These are phyloP conservation scores for Pseudogymnoascus sp. DNA, from an alignment of 2,329 filamentous ascomycete species.

Conservation along the genomic window DNA sequence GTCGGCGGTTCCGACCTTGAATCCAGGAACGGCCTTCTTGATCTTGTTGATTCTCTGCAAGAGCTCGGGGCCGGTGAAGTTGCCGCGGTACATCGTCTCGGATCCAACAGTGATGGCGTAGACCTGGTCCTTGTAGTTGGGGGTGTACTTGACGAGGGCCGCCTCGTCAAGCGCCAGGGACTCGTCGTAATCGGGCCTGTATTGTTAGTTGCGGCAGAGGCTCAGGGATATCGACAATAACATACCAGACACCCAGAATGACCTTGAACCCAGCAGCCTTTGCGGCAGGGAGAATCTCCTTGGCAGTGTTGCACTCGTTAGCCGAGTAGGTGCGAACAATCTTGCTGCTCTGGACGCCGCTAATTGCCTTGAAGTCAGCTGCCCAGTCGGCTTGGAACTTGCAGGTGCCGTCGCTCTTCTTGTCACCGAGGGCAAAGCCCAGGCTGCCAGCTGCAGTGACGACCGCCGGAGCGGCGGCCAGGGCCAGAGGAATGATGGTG, in stretches of 20 bases:
- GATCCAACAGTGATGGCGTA: conserved; percentile 64
- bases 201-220: background rate
- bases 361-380: conserved; percentile 55
- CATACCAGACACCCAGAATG: conserved; percentile 61
- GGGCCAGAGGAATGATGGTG: conserved; percentile 15
- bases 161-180: conserved; percentile 53
- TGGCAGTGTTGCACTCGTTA: conserved; percentile 55
- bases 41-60: conserved; percentile 53
- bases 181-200: conserved; percentile 52
- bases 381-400: conserved; percentile 56
- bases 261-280: conserved; percentile 57
- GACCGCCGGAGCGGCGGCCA: conserved; percentile 36
- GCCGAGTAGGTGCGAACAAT: conserved; percentile 60
- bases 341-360: conserved; percentile 37
- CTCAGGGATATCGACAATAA: conserved; percentile 8
- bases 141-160: conserved; percentile 43
- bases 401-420: conserved; percentile 51
- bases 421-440: conserved; percentile 60
- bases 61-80: conserved; percentile 53
- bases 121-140: conserved; percentile 47
- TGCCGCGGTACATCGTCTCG: conserved; percentile 61
- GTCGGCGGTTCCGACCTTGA: conserved; percentile 60
- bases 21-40: conserved; percentile 43
- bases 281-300: conserved; percentile 56
- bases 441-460: conserved; percentile 46